A percentile compares a stretch with the other conserved stretches of the same genome.
phyloP scores from a whole-genome alignment of 192 early-diverging fungal genomes.

The Backusella circina region DNA sequence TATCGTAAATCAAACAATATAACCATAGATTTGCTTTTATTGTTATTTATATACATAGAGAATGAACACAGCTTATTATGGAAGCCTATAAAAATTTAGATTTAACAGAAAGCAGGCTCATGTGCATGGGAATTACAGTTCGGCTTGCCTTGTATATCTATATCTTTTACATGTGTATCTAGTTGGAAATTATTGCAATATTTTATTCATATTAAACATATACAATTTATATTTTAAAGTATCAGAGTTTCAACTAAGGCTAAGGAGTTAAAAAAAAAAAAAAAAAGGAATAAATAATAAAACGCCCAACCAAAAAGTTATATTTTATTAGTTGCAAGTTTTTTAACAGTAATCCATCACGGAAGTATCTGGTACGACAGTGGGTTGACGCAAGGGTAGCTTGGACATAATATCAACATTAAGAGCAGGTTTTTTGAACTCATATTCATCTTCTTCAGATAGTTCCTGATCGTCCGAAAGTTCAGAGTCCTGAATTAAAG shows the following conservation, averaged over 20 bases:
- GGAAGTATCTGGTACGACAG: background rate
- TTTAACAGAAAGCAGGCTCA: background rate
- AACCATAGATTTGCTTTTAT: background rate
- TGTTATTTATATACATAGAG: background rate
- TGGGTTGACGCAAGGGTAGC: constrained; percentile 15
- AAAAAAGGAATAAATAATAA: background rate
- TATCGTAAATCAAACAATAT: background rate
- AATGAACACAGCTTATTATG: background rate
- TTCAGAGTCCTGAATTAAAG: constrained; percentile 18
- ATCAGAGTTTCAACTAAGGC: background rate
- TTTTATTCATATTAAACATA: background rate
- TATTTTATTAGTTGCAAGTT: background rate
- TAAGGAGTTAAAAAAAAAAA: background rate
- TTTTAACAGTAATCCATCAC: background rate
- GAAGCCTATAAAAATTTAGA: background rate
- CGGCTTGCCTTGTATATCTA: background rate
- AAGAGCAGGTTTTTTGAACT: background rate
- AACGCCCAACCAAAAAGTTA: background rate
- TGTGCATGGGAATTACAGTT: background rate
- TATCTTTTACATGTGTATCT: background rate
- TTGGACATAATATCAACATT: constrained; percentile 16
- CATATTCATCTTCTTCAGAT: constrained; percentile 20
- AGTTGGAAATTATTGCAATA: background rate
- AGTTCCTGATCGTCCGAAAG: constrained; percentile 22
- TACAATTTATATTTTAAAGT: background rate